Base-by-base conservation (phyloP, 192 early-diverging fungal genomes). In the Dispira simplex region DNA sequence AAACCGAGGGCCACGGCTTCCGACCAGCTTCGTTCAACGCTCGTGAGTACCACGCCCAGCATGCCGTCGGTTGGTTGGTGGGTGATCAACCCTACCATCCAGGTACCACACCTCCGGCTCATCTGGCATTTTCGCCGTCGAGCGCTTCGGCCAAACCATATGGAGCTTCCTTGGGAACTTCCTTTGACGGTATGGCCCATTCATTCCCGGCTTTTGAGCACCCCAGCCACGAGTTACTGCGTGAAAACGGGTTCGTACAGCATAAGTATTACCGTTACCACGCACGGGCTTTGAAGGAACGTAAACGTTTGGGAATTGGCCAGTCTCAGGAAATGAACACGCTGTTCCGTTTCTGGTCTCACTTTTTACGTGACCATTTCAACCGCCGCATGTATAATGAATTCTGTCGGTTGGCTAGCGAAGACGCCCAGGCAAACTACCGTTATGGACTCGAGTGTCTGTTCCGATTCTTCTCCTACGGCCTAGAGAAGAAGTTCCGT, bases 381-480 rank as follows among this genome's bases (percentile, higher is more conserved):
- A 95, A 92, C 81, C 82, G 84, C 73, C 83, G 82, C 65, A 94
- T 98, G 92, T 94, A 93, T 71, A 70, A 73, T 52, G 93, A 98
- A 75, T 98, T 98, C 75, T 90, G 90, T 74, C 77, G 82, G 10
- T 73, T 93, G 18, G 89, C 95, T 4, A 79, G 91, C 25, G 90
- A 96, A 66, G 95, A 98, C 71, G 87, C 91, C 47, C 76, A 80
- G 49, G 74, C 77, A 63, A 84, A 88, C 68, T 92, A 94, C 76
- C 82, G 95, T 27, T 95, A 98, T 68, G 93, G 93, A n/a, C 77
- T 95, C 46, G 95, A 98, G 75, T 98, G 92, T 72, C 73, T 98
- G 62, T 98, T 93, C 89, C 88, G 92, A 46, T 98, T 93, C 82
- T 94, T 87, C 76, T 95, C 91, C 27, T 95, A 98, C 71, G 92